Evolutionary conservation across 306 rosid species (phyloP), one percentile per base, ranked within the genome.

Genomic region (Lathyrus oleraceus): DNA sequence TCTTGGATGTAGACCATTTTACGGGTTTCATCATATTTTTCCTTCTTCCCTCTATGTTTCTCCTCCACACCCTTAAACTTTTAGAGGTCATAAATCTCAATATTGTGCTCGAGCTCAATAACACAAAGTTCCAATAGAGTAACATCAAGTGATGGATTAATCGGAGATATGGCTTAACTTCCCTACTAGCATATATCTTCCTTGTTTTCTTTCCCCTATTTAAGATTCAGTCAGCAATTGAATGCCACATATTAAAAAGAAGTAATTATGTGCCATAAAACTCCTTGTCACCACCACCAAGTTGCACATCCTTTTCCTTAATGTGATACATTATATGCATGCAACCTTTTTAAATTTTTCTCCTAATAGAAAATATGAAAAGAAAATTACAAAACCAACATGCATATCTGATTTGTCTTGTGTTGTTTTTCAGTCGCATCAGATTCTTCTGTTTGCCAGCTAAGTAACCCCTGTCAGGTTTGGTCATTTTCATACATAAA

Each of bases 361-460:
- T 15, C 20, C 21, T 3, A 59, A 6, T 66, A 59, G 23, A 14
- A 53, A 27, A 52, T 52, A 19, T 20, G 66, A 10, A 39, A 57
- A 74, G 13, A 42, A 65, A 43, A 61, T 32, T 32, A 61, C 53
- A 67, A 72, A 40, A 57, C 57, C 70, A 40, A 47, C 17, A 42
- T 54, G 66, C 16, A 76, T 45, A 65, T 51, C 3, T 67, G 51
- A 14, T 65, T 21, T 73, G 51, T 58, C 60, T 74, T 60, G 21
- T 65, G 9, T 17, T 30, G 68, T 73, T 65, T 73, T 45, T 62
- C 13, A 57, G 73, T 74, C 79, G 73, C 59, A 74, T 76, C 78
- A 74, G 64, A 49, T 73, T 75, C 83, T 80, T 47, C 66, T 73
- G 44, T 39, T 12, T 72, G 81, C 87, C 95, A 88, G 91, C 88